Percentiles rank a stretch among this genome's conserved stretches.
Conservation (phyloP, 2,329 filamentous ascomycete genomes). For the Simplicillium sp. region DNA sequence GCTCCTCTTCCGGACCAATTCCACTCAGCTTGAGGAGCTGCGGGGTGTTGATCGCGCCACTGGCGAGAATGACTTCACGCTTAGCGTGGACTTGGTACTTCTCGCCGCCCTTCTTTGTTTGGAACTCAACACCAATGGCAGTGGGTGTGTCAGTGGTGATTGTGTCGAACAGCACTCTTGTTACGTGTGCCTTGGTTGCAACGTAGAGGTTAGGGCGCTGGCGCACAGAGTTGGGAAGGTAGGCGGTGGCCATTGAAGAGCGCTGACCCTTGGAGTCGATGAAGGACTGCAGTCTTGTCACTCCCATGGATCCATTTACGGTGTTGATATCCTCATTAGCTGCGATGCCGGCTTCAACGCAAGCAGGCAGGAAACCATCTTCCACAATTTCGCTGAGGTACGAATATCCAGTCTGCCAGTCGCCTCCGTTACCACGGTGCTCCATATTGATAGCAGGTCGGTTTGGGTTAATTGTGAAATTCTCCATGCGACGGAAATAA, state of each 20-base stretch:
- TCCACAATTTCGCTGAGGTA: slow-evolving; percentile 8
- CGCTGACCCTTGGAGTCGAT: slow-evolving; percentile 10
- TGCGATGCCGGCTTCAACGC: slow-evolving; percentile 7
- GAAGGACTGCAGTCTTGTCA: slow-evolving; percentile 9
- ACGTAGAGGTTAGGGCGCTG: slow-evolving; percentile 10
- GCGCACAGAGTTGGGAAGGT: slow-evolving; percentile 8
- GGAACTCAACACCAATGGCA: slow-evolving; percentile 10
- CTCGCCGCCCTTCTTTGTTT: slow-evolving; percentile 5
- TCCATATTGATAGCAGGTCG: slow-evolving; percentile 8
- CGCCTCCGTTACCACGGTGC: slow-evolving; percentile 7
- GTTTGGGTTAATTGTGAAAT: slow-evolving; percentile 9
- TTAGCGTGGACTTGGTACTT: slow-evolving; percentile 19
- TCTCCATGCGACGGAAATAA: slow-evolving; percentile 11
- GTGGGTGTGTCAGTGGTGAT: slow-evolving; percentile 4
- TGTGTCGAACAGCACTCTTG: slow-evolving; percentile 9
- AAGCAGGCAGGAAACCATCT: slow-evolving; percentile 10
- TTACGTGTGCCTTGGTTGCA: slow-evolving; percentile 9
- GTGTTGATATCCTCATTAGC: slow-evolving; percentile 10
- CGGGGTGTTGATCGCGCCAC: slow-evolving; percentile 33
- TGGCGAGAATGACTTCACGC: slow-evolving; percentile 35
- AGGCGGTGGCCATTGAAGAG: slow-evolving; percentile 11
- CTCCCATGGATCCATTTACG: slow-evolving; percentile 8
- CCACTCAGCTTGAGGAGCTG: slow-evolving; percentile 34
- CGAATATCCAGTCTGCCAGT: slow-evolving; percentile 11
- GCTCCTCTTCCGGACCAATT: slow-evolving; percentile 27